Percentiles rank a stretch among this genome's conserved stretches.
phyloP scores from a whole-genome alignment of 805 yeast genomes.

The Metschnikowia noctiluminum region DNA sequence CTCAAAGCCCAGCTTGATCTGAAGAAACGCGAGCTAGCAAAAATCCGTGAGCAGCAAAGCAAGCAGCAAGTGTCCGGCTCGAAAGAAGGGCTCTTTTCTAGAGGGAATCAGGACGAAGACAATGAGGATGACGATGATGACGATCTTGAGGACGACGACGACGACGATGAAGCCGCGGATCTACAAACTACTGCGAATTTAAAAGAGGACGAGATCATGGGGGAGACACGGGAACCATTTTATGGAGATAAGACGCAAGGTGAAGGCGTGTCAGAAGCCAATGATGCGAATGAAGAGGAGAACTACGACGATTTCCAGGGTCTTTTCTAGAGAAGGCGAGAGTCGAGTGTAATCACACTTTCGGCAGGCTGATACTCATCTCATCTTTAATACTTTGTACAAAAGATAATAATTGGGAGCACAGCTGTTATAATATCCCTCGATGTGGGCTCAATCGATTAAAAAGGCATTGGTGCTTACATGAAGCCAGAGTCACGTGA shows the following conservation, averaged over 20 bases:
- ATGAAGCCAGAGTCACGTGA: too few species aligned
- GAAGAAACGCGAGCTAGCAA: slow-evolving; percentile 38
- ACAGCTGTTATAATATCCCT: too few species aligned
- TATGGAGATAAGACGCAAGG: too few species aligned
- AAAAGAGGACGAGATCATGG: not conserved
- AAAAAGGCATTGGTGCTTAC: too few species aligned
- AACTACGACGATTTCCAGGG: slow-evolving; percentile 32
- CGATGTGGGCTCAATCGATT: too few species aligned
- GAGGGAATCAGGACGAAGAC: slow-evolving; percentile 1
- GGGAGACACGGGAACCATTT: too few species aligned
- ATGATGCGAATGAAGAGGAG: slow-evolving; percentile 20
- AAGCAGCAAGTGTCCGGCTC: slow-evolving; percentile 6
- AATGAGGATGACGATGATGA: slow-evolving; percentile 17
- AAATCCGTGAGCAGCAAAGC: slow-evolving; percentile 17
- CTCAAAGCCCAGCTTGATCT: slow-evolving; percentile 78
- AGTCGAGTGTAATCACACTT: not conserved
- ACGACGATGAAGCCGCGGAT: not conserved
- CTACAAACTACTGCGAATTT: not conserved
- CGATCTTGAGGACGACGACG: slow-evolving; percentile 28
- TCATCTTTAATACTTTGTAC: too few species aligned
- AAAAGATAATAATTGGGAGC: too few species aligned
- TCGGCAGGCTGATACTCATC: too few species aligned
- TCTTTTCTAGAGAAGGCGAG: slow-evolving; percentile 10
- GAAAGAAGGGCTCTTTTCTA: too few species aligned
- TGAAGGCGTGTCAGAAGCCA: not conserved